Percentiles rank a stretch among this genome's conserved stretches.
phyloP scores from a whole-genome alignment of 305 asterid genomes.

The Fraxinus angustifolia region DNA sequence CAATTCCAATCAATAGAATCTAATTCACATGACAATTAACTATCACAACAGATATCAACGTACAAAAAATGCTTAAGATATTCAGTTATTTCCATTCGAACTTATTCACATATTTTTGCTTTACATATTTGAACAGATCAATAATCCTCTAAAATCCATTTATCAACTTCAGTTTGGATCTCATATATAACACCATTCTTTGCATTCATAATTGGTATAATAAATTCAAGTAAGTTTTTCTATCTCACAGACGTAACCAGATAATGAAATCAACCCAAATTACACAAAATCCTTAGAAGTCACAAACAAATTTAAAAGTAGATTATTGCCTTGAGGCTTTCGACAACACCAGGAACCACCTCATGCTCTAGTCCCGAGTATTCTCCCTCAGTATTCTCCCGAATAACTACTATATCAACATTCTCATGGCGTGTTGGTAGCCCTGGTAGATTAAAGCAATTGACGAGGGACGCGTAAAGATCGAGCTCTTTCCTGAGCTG shows the following conservation, averaged over 20 bases:
- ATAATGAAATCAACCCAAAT: not conserved
- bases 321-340: slow-evolving; percentile 76
- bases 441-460: slow-evolving; percentile 75
- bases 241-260: not conserved
- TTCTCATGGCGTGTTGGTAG: slow-evolving; percentile 77
- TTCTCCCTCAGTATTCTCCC: slow-evolving; percentile 98
- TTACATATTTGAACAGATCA: not conserved
- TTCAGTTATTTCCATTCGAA: not conserved
- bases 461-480: slow-evolving; percentile 84
- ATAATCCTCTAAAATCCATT: not conserved
- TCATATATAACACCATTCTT: not conserved
- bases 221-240: not conserved
- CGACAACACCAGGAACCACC: slow-evolving; percentile 98
- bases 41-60: not conserved
- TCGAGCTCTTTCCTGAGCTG: slow-evolving; percentile 80
- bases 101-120: not conserved
- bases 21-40: not conserved
- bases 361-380: slow-evolving; percentile 96
- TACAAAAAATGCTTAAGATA: not conserved
- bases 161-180: not conserved
- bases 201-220: not conserved
- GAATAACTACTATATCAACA: slow-evolving; percentile 86
- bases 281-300: not conserved
- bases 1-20: not conserved
- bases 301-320: not conserved